Percentiles rank a stretch among this genome's conserved stretches.
Evolutionary conservation across 257 asterid species (phyloP).

Genomic region (Schizonepeta tenuifolia): DNA sequence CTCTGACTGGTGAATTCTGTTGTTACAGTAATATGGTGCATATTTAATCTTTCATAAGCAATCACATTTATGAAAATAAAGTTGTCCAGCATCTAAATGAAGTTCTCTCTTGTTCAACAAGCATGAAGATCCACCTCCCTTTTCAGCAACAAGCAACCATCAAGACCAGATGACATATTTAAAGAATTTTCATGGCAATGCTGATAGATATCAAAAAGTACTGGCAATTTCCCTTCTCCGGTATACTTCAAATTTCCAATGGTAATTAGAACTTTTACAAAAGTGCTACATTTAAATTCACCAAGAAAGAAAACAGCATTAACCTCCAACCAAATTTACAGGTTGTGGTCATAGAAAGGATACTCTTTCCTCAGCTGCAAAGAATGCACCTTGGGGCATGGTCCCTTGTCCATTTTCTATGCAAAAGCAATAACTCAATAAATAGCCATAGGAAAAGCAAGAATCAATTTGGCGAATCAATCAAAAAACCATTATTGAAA

Average conservation of each 20-base stretch:
- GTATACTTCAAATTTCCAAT: background rate
- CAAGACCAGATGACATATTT: background rate
- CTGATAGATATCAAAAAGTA: background rate
- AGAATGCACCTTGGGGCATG: conserved; percentile 91
- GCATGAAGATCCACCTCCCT: background rate
- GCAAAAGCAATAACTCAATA: conserved; percentile 18
- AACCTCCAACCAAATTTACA: conserved; percentile 3
- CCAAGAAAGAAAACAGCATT: background rate
- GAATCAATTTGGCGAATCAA: background rate
- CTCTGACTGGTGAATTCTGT: background rate
- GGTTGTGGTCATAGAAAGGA: conserved; percentile 45
- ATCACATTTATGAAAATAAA: background rate
- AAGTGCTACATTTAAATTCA: background rate
- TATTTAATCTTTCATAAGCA: background rate
- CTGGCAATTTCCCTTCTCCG: background rate
- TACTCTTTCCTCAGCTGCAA: conserved; percentile 95
- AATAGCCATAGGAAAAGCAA: background rate
- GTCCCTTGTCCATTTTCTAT: conserved; percentile 97
- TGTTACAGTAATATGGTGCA: no score
- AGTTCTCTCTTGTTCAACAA: background rate
- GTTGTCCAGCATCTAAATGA: background rate
- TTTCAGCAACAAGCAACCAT: background rate
- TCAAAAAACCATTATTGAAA: conserved; percentile 3
- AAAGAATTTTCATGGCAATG: background rate
- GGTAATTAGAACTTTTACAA: background rate